Percentiles rank a stretch among this genome's conserved stretches.
These are phyloP conservation scores for Euphorbia celastroides DNA, from an alignment of 441 rosid genomes.

Conservation along the genomic window DNA sequence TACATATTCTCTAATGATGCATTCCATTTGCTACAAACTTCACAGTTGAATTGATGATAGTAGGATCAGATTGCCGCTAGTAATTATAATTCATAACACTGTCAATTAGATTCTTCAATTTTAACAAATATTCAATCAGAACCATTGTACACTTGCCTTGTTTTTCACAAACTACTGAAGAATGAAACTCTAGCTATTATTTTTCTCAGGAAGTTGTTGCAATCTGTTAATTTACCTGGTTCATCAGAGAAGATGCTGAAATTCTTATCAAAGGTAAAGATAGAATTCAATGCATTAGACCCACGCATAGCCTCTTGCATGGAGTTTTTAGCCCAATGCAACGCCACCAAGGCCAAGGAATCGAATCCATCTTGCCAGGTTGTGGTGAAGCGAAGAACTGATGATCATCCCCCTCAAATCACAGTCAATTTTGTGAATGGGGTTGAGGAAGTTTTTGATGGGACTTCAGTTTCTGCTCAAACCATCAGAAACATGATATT, in stretches of 20 bases:
- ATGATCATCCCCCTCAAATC: slow-evolving; percentile 79
- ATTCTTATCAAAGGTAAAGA: slow-evolving; percentile 72
- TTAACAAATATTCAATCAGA: too few relatives aligned
- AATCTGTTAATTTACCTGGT: background rate
- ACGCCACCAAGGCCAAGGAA: slow-evolving; percentile 78
- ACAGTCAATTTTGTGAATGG: slow-evolving; percentile 82
- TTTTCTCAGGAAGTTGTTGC: background rate
- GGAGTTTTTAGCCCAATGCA: slow-evolving; percentile 93
- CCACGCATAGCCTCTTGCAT: slow-evolving; percentile 76
- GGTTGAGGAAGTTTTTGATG: slow-evolving; percentile 74
- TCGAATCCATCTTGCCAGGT: slow-evolving; percentile 81
- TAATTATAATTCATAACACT: too few relatives aligned
- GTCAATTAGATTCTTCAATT: too few relatives aligned
- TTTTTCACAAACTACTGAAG: too few relatives aligned
- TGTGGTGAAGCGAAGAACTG: slow-evolving; percentile 82
- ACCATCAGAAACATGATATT: slow-evolving; percentile 72
- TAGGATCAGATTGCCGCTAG: too few relatives aligned
- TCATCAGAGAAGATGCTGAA: slow-evolving; percentile 49
- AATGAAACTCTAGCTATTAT: background rate
- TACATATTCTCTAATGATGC: too few relatives aligned
- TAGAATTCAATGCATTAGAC: slow-evolving; percentile 75
- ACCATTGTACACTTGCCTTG: too few relatives aligned
- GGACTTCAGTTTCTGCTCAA: slow-evolving; percentile 68
- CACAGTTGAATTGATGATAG: too few relatives aligned
- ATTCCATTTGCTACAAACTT: too few relatives aligned